Evolutionary conservation across 2,329 filamentous ascomycete species (phyloP), one percentile per base, ranked within the genome.

Genomic region (Neocucurbitaria cava): DNA sequence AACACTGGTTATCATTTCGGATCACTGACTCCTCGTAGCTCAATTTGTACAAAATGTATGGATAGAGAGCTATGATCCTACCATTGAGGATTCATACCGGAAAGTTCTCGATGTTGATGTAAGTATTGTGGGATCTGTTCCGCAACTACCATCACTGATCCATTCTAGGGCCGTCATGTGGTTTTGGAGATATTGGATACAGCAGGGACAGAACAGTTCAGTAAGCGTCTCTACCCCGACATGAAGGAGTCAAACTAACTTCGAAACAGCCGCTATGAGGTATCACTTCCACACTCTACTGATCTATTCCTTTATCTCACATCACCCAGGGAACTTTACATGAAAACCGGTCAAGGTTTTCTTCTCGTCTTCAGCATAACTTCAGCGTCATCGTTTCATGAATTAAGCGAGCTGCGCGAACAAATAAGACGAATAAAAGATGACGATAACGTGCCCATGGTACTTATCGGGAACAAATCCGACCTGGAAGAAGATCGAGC

Each of bases 31-130:
- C 30, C 20, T 15, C 33, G 46, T 52, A 77, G 92, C 92, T 69
- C 92, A 96, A 82, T 96, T 96, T 70, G 92, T 96, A 47, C 91
- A 95, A 77, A 93, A 95, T 79, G 89, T 96, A 68, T 96, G 92
- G 90, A 94, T 96, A 73, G 92, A 96, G 77, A 83, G 82, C 61
- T 87, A 87, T 71, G 84, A 87, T 71, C 84, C 84, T 1, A 87
- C 84, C 8, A 86, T 87, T 61, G 84, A 87, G 68, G 84, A 87
- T 66, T 85, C 83, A 11, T 86, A 86, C 64, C 77, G 83, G 39
- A 87, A 86, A 68, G 79, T 82, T 39, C 81, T 86, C 52, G 82
- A 92, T 66, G 90, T 96, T 59, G 92, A 96, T 83, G 92, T 95
- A 80, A 82, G 90, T 85, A 53, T 33, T 21, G 35, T 9, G 38